Conservation (phyloP, 768 basidiomycete genomes). For the Mycena latifolia region DNA sequence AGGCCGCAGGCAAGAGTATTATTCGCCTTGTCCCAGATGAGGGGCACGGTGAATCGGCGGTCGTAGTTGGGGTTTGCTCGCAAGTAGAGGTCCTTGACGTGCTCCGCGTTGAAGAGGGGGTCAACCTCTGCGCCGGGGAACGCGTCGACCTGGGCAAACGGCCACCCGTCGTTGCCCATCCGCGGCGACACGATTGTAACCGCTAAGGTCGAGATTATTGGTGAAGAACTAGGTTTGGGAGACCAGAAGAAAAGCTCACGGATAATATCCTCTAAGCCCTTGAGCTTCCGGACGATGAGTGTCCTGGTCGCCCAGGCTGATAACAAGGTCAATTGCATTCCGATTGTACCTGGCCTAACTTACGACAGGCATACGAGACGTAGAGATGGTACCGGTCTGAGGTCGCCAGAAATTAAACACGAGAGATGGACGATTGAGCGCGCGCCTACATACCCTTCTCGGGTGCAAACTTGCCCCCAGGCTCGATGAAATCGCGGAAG, state of each 20-base stretch:
- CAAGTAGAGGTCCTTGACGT: constrained; percentile 90
- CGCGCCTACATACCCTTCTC: constrained; percentile 65
- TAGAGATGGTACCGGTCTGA: constrained; percentile 78
- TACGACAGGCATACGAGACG: constrained; percentile 74
- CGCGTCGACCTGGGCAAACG: constrained; percentile 77
- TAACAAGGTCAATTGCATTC: background rate
- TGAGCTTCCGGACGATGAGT: constrained; percentile 90
- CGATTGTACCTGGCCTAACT: constrained; percentile 30
- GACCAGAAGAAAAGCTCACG: constrained; percentile 58
- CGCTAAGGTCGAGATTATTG: constrained; percentile 53
- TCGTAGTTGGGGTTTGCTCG: constrained; percentile 77
- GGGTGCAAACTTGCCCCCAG: constrained; percentile 65
- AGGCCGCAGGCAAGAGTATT: background rate
- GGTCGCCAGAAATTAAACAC: background rate
- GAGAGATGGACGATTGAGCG: background rate
- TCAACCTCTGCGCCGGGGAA: constrained; percentile 85
- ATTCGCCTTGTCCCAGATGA: constrained; percentile 92
- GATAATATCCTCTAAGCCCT: constrained; percentile 89
- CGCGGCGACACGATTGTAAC: constrained; percentile 87
- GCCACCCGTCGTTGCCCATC: constrained; percentile 90
- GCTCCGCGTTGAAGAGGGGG: constrained; percentile 73
- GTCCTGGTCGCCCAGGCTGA: constrained; percentile 95
- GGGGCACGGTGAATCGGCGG: constrained; percentile 89
- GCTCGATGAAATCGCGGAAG: constrained; percentile 62
- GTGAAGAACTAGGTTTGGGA: background rate